phyloP scores from a whole-genome alignment of 2,329 filamentous ascomycete species.

The Colletotrichum cordylinicola region DNA sequence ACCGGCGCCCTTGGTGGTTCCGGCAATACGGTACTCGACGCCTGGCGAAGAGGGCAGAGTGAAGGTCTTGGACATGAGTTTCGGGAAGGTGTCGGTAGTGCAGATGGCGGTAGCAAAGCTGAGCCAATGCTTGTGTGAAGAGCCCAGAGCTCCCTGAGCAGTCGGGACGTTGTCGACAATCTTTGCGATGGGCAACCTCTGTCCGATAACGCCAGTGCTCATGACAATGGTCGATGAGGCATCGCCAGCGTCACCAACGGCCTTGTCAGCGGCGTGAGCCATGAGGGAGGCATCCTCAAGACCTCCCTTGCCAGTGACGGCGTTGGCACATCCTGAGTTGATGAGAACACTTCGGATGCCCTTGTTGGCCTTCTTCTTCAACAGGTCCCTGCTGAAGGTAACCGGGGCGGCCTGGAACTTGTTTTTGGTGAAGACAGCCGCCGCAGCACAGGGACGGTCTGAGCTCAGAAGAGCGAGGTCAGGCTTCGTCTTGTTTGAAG shows the following conservation, averaged over 20 bases:
- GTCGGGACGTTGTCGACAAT: constrained; percentile 84
- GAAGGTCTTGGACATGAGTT: constrained; percentile 87
- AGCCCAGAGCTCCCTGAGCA: constrained; percentile 74
- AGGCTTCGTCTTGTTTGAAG: constrained; percentile 87
- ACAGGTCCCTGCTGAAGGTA: constrained; percentile 77
- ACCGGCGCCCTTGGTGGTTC: constrained; percentile 96
- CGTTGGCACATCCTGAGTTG: constrained; percentile 97
- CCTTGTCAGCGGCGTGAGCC: constrained; percentile 78
- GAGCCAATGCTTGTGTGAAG: constrained; percentile 86
- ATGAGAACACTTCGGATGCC: constrained; percentile 84
- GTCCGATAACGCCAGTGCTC: constrained; percentile 98
- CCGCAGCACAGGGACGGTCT: constrained; percentile 82
- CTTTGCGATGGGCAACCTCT: constrained; percentile 89
- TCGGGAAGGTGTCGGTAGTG: constrained; percentile 98
- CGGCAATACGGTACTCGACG: constrained; percentile 82
- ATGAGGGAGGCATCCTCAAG: constrained; percentile 87
- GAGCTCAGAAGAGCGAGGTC: constrained; percentile 91
- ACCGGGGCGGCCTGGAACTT: constrained; percentile 98
- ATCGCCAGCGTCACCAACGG: constrained; percentile 47
- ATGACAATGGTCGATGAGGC: constrained; percentile 81
- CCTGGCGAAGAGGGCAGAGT: constrained; percentile 79
- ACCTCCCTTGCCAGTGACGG: constrained; percentile 90
- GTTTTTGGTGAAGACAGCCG: constrained; percentile 97
- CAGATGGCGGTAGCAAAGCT: constrained; percentile 88
- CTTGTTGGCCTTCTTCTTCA: constrained; percentile 69